These are phyloP conservation scores for Claviceps humidiphila DNA, from an alignment of 2,329 filamentous ascomycete species.

Conservation along the genomic window DNA sequence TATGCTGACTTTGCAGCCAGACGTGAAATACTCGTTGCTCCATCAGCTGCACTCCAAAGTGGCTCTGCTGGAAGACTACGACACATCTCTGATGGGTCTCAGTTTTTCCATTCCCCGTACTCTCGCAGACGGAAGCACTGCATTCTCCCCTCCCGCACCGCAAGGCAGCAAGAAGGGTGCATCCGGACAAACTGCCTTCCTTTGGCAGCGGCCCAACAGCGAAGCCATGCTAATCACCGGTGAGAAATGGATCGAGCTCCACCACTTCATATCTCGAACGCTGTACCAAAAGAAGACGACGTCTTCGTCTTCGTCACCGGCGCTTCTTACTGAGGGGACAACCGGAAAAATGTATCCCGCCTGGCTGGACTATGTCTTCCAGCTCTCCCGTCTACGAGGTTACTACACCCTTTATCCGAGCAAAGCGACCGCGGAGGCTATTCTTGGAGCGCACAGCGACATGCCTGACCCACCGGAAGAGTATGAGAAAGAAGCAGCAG, in stretches of 20 bases:
- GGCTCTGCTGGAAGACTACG: slow-evolving; percentile 29
- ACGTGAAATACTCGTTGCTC: slow-evolving; percentile 64
- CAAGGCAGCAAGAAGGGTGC: slow-evolving; percentile 8
- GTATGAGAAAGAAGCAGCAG: slow-evolving; percentile 22
- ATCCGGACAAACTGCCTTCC: slow-evolving; percentile 42
- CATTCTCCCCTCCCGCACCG: slow-evolving; percentile 34
- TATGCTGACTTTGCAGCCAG: slow-evolving; percentile 18
- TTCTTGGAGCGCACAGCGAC: slow-evolving; percentile 69
- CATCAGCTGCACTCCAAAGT: slow-evolving; percentile 60
- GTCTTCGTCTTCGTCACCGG: slow-evolving; percentile 19
- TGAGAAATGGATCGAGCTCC: slow-evolving; percentile 75
- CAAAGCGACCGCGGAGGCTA: slow-evolving; percentile 33
- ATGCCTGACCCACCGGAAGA: slow-evolving; percentile 62
- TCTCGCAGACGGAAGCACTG: slow-evolving; percentile 45
- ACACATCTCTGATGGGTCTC: slow-evolving; percentile 56
- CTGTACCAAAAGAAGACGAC: slow-evolving; percentile 31
- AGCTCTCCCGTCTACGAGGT: slow-evolving; percentile 61
- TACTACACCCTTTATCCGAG: slow-evolving; percentile 74
- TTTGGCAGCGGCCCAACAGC: slow-evolving; percentile 76
- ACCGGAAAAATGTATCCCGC: slow-evolving; percentile 58
- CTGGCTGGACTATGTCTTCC: slow-evolving; percentile 67
- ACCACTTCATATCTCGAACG: slow-evolving; percentile 60
- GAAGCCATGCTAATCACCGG: slow-evolving; percentile 75
- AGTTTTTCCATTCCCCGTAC: slow-evolving; percentile 62
- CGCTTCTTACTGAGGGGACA: slow-evolving; percentile 36